Percentiles rank a stretch among this genome's conserved stretches.
These are phyloP conservation scores for Fusarium sp. DNA, from an alignment of 2,329 filamentous ascomycete genomes.

Conservation along the genomic window DNA sequence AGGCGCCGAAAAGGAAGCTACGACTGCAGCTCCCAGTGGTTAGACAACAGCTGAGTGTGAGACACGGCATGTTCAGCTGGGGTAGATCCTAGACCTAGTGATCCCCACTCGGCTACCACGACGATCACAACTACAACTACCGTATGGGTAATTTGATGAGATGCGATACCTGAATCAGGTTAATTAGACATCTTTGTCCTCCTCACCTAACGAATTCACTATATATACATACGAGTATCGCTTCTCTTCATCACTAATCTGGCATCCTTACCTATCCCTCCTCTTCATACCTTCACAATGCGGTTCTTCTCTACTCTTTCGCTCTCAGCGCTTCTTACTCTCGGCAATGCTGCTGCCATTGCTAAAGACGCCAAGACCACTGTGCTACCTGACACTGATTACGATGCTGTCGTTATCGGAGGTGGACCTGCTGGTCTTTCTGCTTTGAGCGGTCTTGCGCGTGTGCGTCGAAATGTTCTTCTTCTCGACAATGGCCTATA, in stretches of 20 bases:
- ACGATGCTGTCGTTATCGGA: slow-evolving; percentile 68
- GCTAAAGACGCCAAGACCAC: not conserved
- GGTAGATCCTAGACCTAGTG: not conserved
- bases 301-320: slow-evolving; percentile 20
- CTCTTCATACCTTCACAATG: slow-evolving; percentile 27
- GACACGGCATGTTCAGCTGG: slow-evolving; percentile 5
- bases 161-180: not conserved
- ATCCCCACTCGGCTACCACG: not conserved
- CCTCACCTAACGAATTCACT: not conserved
- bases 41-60: slow-evolving; percentile 5
- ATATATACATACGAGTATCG: not conserved
- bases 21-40: not conserved
- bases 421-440: slow-evolving; percentile 68
- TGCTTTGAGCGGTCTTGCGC: slow-evolving; percentile 67
- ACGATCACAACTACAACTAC: slow-evolving; percentile 1
- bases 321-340: slow-evolving; percentile 23
- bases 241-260: not conserved
- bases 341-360: slow-evolving; percentile 35
- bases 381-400: slow-evolving; percentile 46
- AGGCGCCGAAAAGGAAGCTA: not conserved
- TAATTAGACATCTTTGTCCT: slow-evolving; percentile 4
- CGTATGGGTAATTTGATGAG: not conserved
- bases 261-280: not conserved
- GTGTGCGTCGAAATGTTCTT: slow-evolving; percentile 66
- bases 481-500: slow-evolving; percentile 70